Evolutionary conservation across 2,329 filamentous ascomycete genomes (phyloP), one percentile per base, ranked within the genome.

Genomic region (Rhinocladiella mackenziei): DNA sequence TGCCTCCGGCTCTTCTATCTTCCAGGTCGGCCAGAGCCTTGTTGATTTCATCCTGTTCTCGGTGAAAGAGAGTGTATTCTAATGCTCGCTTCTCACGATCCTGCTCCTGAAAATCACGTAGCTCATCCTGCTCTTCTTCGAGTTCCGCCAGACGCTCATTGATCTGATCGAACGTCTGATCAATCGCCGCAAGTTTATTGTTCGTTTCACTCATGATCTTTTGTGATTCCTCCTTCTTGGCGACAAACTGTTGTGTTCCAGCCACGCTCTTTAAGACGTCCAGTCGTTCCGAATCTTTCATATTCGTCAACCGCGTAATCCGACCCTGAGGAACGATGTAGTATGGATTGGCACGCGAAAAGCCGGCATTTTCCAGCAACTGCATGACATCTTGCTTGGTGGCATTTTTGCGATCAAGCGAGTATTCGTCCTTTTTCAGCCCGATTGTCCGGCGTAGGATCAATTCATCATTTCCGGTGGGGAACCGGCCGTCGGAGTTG

Each of bases 261-360:
- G 92, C 92, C n/a, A 98, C 92, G 62, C 97, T 92, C 67, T 98
- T 98, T 50, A 98, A 70, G 48, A 98, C 72, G 56, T 85, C 89
- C 51, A 98, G 70, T 39, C 92, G 80, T 64, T 96, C 89, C 1
- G 83, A 81, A 64, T 98, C 92, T 66, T 96, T 96, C 92, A 98
- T 98, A 64, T 97, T 98, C 32, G 92, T 98, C 61, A 98, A 74
- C 17, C 88, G 84, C 0, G 92, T 97, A 48, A 98, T 89, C 61
- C 92, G 88, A 41, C 92, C 92, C 65, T 98, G 92, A 0, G 94
- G 92, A 2, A 98, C 94, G 58, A 98, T 98, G 65, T 98, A 98
- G 74, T 97, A 98, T 18, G 92, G 92, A 64, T 98, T 98, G 45
- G 89, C 95, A 55, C 89, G 82, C 50, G 91, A 97, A 67, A 98